These are phyloP conservation scores for Debaryomyces subglobosus DNA, from an alignment of 1,139 yeast species.

Conservation along the genomic window DNA sequence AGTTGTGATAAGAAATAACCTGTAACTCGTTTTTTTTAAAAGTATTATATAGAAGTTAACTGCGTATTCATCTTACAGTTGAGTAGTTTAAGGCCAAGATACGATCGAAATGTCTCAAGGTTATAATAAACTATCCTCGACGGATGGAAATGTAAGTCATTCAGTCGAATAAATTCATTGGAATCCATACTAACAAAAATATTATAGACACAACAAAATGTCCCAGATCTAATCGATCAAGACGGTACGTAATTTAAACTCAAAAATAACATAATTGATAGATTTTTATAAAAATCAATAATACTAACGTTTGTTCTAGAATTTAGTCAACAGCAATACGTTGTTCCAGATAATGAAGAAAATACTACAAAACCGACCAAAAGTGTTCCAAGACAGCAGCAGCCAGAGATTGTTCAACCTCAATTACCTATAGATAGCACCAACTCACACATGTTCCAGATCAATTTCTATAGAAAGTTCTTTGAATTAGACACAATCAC, in stretches of 20 bases:
- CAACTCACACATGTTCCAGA: constrained; percentile 52
- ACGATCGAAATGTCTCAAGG: constrained; percentile 1
- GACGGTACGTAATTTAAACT: constrained; percentile 1
- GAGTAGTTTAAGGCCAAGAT: background rate
- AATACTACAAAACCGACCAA: constrained; percentile 9
- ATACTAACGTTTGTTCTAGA: background rate
- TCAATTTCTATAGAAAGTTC: constrained; percentile 57
- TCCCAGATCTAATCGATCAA: constrained; percentile 4
- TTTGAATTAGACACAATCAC: constrained; percentile 68
- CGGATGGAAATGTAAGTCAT: constrained; percentile 5
- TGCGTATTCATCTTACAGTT: background rate
- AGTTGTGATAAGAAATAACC: constrained; percentile 5
- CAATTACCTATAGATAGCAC: constrained; percentile 17
- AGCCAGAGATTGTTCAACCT: constrained; percentile 23
- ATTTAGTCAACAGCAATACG: constrained; percentile 2
- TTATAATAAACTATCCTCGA: constrained; percentile 1
- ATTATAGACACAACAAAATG: background rate
- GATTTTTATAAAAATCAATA: background rate
- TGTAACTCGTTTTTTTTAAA: background rate
- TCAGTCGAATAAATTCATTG: background rate
- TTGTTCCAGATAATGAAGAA: constrained; percentile 6
- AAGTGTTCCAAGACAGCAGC: constrained; percentile 6
- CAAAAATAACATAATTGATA: background rate
- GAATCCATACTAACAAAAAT: background rate
- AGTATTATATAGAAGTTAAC: background rate